Percentiles rank a stretch among this genome's conserved stretches.
Evolutionary conservation across 805 yeast genomes (phyloP).

Genomic region (Candida taoyuanica): DNA sequence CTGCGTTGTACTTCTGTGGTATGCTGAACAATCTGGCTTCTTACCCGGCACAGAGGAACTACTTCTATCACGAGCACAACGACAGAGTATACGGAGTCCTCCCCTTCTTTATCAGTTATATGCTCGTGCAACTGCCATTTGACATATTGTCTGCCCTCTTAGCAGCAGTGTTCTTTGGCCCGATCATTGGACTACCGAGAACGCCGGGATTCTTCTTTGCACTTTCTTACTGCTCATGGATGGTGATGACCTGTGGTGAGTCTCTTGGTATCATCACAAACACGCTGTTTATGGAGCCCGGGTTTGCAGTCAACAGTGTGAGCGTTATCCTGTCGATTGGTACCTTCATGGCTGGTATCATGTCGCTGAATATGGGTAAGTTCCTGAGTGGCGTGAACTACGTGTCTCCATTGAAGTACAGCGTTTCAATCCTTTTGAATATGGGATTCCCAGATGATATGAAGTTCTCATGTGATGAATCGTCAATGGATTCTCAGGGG

Average conservation of each 20-base stretch:
- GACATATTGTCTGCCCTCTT: constrained; percentile 56
- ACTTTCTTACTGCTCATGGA: constrained; percentile 47
- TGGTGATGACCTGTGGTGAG: constrained; percentile 72
- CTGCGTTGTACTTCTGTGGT: constrained; percentile 74
- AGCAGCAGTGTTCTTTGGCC: constrained; percentile 58
- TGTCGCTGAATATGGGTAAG: constrained; percentile 71
- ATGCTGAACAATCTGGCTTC: constrained; percentile 73
- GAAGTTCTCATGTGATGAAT: constrained; percentile 43
- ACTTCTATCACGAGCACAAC: constrained; percentile 73
- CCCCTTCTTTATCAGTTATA: constrained; percentile 61
- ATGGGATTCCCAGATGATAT: constrained; percentile 47
- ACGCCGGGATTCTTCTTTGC: constrained; percentile 64
- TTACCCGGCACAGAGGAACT: constrained; percentile 69
- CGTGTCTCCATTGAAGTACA: constrained; percentile 73
- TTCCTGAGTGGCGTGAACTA: constrained; percentile 70
- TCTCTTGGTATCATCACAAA: constrained; percentile 79
- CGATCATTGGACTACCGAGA: constrained; percentile 71
- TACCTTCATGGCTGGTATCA: constrained; percentile 77
- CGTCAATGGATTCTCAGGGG: constrained; percentile 31
- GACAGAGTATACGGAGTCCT: constrained; percentile 67
- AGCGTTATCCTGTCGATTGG: constrained; percentile 65
- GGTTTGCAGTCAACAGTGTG: constrained; percentile 73
- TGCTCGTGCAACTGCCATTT: constrained; percentile 59
- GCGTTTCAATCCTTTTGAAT: constrained; percentile 49
- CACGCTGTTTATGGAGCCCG: constrained; percentile 67